Evolutionary conservation across 176 grass and related monocot species (phyloP), one percentile per base, ranked within the genome.

Genomic region (Avena sativa): DNA sequence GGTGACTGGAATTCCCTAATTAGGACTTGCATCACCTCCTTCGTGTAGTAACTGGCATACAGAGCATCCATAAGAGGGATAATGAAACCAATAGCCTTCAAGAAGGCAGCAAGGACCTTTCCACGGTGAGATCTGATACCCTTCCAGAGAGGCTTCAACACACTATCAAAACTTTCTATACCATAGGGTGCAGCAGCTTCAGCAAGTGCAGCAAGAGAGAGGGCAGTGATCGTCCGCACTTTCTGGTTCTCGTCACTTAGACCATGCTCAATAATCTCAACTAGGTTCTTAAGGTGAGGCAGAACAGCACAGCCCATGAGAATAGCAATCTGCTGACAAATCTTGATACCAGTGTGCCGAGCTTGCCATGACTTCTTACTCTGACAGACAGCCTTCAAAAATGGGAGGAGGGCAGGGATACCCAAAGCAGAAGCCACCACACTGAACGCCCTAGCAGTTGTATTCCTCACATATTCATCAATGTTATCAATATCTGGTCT

Each of bases 81-180:
- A 81, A 99, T 96, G 52, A 96, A 96, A 84, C 97, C 97, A 87
- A 99, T 94, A 61, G 97, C 97, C 87, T 99, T 99, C 82, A 96
- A 79, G 88, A 99, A 99, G 26, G 94, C 94, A 73, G 94, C 97
- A 61, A 99, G 90, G 84, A 96, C 97, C 80, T 99, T 99, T 23
- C 97, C 97, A 11, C 89, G 93, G 73, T 99, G 97, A 67, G 90
- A 92, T 44, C 89, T 92, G 44, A 96, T 99, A 75, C 94, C 97
- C 90, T 99, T 99, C 97, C 97, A 99, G 48, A 99, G 89, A 87
- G 94, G 97, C 78, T 96, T 99, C 80, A 99, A 86, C 25, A 99
- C 97, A 32, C 78, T 86, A 96, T 99, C 97, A 81, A 96, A 99
- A 77, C 97, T 96, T 91, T 96, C 97, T 66, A 99, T 99, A 73